Conservation (phyloP, 169 alveolate species). For the Cryptosporidium felis region DNA sequence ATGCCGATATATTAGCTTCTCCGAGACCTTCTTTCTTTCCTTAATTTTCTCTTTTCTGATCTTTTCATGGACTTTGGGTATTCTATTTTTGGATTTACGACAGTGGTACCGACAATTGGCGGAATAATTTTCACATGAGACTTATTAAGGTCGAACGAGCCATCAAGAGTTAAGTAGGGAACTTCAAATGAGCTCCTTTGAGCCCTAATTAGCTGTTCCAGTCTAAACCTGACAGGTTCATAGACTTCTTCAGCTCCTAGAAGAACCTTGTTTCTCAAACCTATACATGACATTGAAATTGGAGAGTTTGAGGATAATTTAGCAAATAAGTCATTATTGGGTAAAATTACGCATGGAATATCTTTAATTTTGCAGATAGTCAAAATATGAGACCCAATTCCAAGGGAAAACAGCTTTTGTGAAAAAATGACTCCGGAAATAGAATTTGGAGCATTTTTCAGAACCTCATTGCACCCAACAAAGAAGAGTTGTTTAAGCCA, state of each 20-base stretch:
- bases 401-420: conserved; percentile 8
- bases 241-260: not conserved
- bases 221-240: not conserved
- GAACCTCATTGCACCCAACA: conserved; percentile 34
- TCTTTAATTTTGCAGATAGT: not conserved
- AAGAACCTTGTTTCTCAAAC: conserved; percentile 1
- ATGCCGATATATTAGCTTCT: not conserved
- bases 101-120: not conserved
- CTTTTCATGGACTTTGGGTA: conserved; percentile 34
- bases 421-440: conserved; percentile 28
- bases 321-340: not conserved
- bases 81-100: conserved; percentile 33
- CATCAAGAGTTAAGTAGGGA: conserved; percentile 16
- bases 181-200: conserved; percentile 10
- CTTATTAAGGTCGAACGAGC: too few species aligned
- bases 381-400: conserved; percentile 37
- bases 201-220: not conserved
- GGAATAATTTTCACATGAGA: not conserved
- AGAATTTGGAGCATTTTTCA: not conserved
- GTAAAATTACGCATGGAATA: conserved; percentile 38
- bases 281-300: conserved; percentile 20
- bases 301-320: not conserved
- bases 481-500: conserved; percentile 37
- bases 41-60: conserved; percentile 31
- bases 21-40: conserved; percentile 37